Base-by-base conservation (phyloP, 192 early-diverging fungal species). In the Gryganskiella cystojenkinii region DNA sequence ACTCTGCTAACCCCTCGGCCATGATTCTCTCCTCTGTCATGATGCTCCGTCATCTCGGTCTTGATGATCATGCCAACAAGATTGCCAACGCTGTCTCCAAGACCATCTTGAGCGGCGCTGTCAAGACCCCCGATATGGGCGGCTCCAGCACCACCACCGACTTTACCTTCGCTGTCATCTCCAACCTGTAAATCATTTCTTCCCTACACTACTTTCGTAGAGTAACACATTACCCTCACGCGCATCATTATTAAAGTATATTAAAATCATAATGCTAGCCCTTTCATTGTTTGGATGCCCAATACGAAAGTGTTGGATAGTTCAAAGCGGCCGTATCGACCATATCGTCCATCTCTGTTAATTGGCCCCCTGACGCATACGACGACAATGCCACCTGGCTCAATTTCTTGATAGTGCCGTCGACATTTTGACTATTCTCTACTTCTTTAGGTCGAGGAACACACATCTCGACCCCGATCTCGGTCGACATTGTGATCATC, bases 1-100 rank as follows among this genome's bases (percentile, higher is more conserved):
- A 99, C 93, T 83, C 85, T 27, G 98, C 98, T 78, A 99, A 99
- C 85, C 98, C 96, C 11, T 94, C 95, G 49, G 92, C 95, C 51
- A 84, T 99, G 83, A 76, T 99, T 55, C 86, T 98, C 64, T 96
- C 93, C 30, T 90, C 94, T 30, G 93, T 98, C 54, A 91, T 95
- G 89, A 94, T 99, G 94, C 88, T 99, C 62, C 92, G 95, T 80
- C 96, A 97, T 85, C 81, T 99, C 62, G 91, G 92, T 80, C 90
- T 98, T 67, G 85, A 90, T 79, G 88, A 93, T 51, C 86, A 96
- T 70, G 98, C 98, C 62, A 89, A 92, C 83, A 88, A 87, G 69
- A 99, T 99, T 80, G 92, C 91, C 69, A 87, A 86, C 42, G 95
- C 98, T 24, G 89, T 99, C 54, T 87, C 85, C 81, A 91, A 94